Evolutionary conservation across 202 grass and related monocot species (phyloP).

Genomic region (Miscanthus sacchariflorus): DNA sequence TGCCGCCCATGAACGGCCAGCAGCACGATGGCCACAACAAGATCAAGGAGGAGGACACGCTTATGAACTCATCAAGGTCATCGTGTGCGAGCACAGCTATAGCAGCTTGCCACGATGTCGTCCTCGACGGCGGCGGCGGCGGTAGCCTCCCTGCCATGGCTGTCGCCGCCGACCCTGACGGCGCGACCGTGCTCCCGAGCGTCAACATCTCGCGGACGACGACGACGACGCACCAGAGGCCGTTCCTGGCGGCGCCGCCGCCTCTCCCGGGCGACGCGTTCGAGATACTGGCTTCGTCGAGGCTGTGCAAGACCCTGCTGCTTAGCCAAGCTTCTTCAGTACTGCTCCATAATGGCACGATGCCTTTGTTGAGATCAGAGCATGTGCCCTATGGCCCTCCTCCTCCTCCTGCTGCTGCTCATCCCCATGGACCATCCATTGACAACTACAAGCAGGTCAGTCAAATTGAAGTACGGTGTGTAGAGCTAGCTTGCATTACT

Average conservation of each 20-base stretch:
- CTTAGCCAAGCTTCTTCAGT: conserved; percentile 48
- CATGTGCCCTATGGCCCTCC: conserved; percentile 53
- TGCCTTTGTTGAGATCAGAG: conserved; percentile 62
- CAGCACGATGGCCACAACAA: conserved; percentile 40
- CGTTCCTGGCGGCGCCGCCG: conserved; percentile 29
- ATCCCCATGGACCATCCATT: conserved; percentile 63
- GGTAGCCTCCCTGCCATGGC: conserved; percentile 12
- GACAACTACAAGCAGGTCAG: conserved; percentile 70
- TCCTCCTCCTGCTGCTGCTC: conserved; percentile 36
- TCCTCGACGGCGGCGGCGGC: background rate
- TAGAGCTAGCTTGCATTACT: conserved; percentile 13
- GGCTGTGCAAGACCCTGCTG: conserved; percentile 52
- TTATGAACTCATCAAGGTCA: conserved; percentile 33
- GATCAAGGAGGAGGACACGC: conserved; percentile 61
- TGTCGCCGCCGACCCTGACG: conserved; percentile 9
- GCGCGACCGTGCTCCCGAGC: conserved; percentile 44
- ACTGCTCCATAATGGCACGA: conserved; percentile 38
- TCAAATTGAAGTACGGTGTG: conserved; percentile 37
- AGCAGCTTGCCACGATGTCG: conserved; percentile 3
- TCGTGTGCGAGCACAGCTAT: conserved; percentile 1
- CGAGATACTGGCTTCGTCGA: conserved; percentile 64
- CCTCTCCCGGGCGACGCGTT: conserved; percentile 50
- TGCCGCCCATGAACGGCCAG: conserved; percentile 8
- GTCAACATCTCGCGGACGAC: conserved; percentile 50
- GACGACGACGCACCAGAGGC: conserved; percentile 43